Conservation (phyloP, 345 rosid species). For the Atalantia buxifolia region DNA sequence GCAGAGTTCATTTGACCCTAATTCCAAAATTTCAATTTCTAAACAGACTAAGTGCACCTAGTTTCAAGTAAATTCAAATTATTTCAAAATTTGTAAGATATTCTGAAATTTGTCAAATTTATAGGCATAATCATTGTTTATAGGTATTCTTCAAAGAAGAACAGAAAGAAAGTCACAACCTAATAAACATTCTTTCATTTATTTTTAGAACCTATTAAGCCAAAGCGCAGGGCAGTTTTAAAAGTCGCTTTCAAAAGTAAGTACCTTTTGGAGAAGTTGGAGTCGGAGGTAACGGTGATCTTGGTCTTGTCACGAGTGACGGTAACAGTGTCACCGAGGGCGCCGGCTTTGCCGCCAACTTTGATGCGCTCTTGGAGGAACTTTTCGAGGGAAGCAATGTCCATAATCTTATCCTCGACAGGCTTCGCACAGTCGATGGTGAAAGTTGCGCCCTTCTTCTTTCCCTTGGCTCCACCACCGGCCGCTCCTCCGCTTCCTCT, state of each 20-base stretch:
- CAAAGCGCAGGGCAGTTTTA: not conserved
- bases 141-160: no score
- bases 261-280: slow-evolving; percentile 76
- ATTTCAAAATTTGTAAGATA: no score
- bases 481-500: slow-evolving; percentile 23
- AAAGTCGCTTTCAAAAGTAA: not conserved
- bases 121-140: no score
- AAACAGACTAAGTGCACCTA: not conserved
- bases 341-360: slow-evolving; percentile 83
- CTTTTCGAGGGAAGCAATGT: slow-evolving; percentile 70
- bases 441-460: slow-evolving; percentile 61
- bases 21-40: not conserved
- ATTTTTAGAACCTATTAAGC: not conserved
- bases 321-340: slow-evolving; percentile 60
- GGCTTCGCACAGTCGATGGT: slow-evolving; percentile 75
- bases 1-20: not conserved
- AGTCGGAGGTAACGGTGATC: slow-evolving; percentile 65
- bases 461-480: slow-evolving; percentile 30
- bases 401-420: slow-evolving; percentile 77
- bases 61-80: not conserved
- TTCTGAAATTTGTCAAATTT: no score
- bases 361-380: slow-evolving; percentile 83
- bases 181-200: not conserved
- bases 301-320: slow-evolving; percentile 49
- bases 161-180: no score